Percentiles rank a stretch among this genome's conserved stretches.
Conservation (phyloP, 176 grass and related monocot species). For the Ananas comosus region DNA sequence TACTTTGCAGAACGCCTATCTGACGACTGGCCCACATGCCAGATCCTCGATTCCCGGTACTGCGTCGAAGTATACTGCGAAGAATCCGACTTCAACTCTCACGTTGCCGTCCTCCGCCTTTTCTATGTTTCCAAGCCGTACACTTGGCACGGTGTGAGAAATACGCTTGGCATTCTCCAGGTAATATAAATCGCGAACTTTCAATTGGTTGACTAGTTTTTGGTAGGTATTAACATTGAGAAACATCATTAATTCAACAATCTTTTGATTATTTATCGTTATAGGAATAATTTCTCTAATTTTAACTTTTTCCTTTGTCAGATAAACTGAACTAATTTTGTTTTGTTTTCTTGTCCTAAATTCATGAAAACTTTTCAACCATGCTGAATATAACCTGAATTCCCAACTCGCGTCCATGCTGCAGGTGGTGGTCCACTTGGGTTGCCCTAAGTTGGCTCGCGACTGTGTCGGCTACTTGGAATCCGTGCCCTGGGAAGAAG, state of each 20-base stretch:
- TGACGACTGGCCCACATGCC: slow-evolving; percentile 82
- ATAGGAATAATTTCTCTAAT: too few species aligned
- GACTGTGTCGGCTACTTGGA: slow-evolving; percentile 64
- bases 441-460: slow-evolving; percentile 29
- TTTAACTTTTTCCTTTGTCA: too few species aligned
- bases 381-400: neutral
- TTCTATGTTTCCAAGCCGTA: slow-evolving; percentile 62
- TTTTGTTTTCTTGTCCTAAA: neutral
- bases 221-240: too few species aligned
- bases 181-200: neutral
- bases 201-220: too few species aligned
- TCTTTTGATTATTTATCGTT: too few species aligned
- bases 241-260: too few species aligned
- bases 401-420: slow-evolving; percentile 21
- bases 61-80: slow-evolving; percentile 68
- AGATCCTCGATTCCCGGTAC: slow-evolving; percentile 83
- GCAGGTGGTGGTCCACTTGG: slow-evolving; percentile 46
- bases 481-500: slow-evolving; percentile 74
- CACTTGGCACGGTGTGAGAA: slow-evolving; percentile 66
- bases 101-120: slow-evolving; percentile 59
- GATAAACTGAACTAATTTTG: neutral
- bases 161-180: slow-evolving; percentile 41
- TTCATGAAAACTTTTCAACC: neutral
- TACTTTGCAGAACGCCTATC: slow-evolving; percentile 89
- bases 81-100: slow-evolving; percentile 55